Evolutionary conservation across 768 basidiomycete species (phyloP).

Genomic region (Termitomyces sp.): DNA sequence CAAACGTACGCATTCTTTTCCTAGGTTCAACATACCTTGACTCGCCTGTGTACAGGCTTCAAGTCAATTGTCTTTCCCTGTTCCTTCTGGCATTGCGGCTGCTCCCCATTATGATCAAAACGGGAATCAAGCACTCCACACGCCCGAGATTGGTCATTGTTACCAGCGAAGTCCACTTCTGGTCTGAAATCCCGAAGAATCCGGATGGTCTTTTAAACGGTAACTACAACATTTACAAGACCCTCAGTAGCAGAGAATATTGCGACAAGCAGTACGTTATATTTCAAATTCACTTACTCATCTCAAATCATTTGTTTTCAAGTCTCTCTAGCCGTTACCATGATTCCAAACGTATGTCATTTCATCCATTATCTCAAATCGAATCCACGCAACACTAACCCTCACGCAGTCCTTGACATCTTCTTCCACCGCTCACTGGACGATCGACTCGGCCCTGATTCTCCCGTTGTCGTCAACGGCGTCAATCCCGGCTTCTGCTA

Average conservation of each 20-base stretch:
- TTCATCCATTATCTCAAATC: neutral
- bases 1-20: slow-evolving; percentile 21
- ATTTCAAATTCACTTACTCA: neutral
- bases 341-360: neutral
- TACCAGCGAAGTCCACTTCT: slow-evolving; percentile 36
- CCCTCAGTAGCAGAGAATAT: slow-evolving; percentile 20
- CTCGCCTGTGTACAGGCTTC: slow-evolving; percentile 26
- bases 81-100: slow-evolving; percentile 35
- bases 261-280: neutral
- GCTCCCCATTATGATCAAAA: slow-evolving; percentile 35
- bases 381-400: neutral
- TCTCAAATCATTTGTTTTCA: neutral
- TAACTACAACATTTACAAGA: slow-evolving; percentile 8
- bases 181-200: slow-evolving; percentile 16
- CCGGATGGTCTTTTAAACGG: slow-evolving; percentile 12
- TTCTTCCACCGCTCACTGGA: slow-evolving; percentile 30
- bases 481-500: slow-evolving; percentile 36
- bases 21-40: neutral
- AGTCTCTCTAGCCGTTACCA: neutral
- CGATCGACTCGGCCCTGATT: slow-evolving; percentile 16
- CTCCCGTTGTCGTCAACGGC: slow-evolving; percentile 24
- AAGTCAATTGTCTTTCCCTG: slow-evolving; percentile 40
- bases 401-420: slow-evolving; percentile 27
- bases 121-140: slow-evolving; percentile 23
- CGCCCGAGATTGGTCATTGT: slow-evolving; percentile 36